Conservation (phyloP, 306 rosid genomes). For the Dryas octopetala region DNA sequence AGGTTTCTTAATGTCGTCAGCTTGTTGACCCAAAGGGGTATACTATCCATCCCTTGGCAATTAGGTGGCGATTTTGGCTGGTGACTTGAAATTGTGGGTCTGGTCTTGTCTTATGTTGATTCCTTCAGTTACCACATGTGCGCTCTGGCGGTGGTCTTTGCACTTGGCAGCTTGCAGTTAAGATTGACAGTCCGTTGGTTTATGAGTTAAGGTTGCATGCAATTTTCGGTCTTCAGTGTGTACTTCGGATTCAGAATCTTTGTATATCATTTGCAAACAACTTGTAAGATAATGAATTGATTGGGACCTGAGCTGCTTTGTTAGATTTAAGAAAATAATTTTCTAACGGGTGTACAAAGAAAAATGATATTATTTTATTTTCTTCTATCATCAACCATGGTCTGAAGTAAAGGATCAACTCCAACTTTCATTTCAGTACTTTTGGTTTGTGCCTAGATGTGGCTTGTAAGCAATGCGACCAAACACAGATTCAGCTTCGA, state of each 20-base stretch:
- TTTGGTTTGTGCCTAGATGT: neutral
- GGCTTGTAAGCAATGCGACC: neutral
- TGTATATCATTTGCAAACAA: neutral
- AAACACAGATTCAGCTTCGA: neutral
- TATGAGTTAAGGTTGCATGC: neutral
- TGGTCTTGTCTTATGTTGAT: neutral
- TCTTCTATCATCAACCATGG: neutral
- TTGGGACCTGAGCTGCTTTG: neutral
- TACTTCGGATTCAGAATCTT: neutral
- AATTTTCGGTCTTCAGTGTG: neutral
- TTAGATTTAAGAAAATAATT: neutral
- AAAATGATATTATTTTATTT: neutral
- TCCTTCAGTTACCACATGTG: too few relatives aligned
- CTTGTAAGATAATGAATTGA: neutral
- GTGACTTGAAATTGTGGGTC: neutral
- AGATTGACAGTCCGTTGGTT: neutral
- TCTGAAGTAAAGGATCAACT: neutral
- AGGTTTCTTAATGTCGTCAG: neutral
- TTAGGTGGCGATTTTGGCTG: slow-evolving; percentile 1
- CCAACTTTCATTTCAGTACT: neutral
- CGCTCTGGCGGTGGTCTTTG: neutral
- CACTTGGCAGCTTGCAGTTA: neutral
- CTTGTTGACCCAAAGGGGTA: neutral
- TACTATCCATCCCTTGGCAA: neutral
- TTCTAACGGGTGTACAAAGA: neutral